A percentile compares a stretch with the other conserved stretches of the same genome.
phyloP scores from a whole-genome alignment of 441 rosid species.

The Biscutella auriculata region DNA sequence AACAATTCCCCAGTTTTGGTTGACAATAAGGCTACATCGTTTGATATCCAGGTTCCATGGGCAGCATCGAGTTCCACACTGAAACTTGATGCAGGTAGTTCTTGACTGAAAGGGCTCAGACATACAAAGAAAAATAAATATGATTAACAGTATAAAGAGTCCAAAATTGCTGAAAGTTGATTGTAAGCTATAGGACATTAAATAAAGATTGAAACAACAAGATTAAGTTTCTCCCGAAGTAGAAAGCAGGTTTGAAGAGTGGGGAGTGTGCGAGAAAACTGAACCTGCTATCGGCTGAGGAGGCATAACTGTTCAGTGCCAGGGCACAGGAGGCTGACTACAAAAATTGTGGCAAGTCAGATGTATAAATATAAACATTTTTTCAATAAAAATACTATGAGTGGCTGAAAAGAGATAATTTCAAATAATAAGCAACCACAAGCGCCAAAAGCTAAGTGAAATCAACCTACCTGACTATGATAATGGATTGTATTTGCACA shows the following conservation, averaged over 20 bases:
- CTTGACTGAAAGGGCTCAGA: slow-evolving; percentile 57
- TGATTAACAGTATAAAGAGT: slow-evolving; percentile 6
- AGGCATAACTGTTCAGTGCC: slow-evolving; percentile 81
- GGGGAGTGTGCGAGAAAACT: slow-evolving; percentile 14
- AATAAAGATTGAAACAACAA: slow-evolving; percentile 3
- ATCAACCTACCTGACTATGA: slow-evolving; percentile 73
- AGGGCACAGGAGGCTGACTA: slow-evolving; percentile 89
- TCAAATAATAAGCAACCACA: slow-evolving; percentile 6
- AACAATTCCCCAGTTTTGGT: slow-evolving; percentile 85
- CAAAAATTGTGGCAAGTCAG: slow-evolving; percentile 27
- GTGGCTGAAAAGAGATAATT: slow-evolving; percentile 7
- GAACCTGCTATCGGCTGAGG: slow-evolving; percentile 74
- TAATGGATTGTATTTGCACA: slow-evolving; percentile 83
- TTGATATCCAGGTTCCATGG: slow-evolving; percentile 70
- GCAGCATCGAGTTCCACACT: slow-evolving; percentile 95
- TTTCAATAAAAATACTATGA: background rate
- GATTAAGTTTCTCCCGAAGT: background rate
- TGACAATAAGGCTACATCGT: slow-evolving; percentile 83
- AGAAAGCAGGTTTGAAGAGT: background rate
- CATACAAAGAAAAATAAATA: slow-evolving; percentile 11
- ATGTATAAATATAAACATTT: background rate
- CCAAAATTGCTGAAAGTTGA: background rate
- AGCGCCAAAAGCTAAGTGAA: slow-evolving; percentile 1
- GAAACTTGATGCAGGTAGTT: slow-evolving; percentile 81
- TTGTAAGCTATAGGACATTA: background rate